Evolutionary conservation across 176 grass and related monocot genomes (phyloP), one percentile per base, ranked within the genome.

Genomic region (Pharus latifolius): DNA sequence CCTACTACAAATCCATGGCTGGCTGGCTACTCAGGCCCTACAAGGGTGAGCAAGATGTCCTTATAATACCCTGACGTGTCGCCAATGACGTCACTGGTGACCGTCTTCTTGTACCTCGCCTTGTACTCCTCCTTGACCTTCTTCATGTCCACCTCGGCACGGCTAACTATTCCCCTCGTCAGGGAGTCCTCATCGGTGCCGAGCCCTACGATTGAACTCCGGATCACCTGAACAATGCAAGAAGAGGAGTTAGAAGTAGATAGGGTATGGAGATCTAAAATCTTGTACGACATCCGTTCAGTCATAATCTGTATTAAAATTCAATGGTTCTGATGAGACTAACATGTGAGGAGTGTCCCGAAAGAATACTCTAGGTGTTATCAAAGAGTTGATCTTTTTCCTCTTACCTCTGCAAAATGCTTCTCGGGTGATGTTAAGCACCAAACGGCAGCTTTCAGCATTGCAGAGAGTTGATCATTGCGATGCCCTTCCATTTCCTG

Each of bases 361-460:
- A n/a, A n/a, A n/a, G n/a, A n/a, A n/a, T n/a, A n/a, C n/a, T n/a
- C n/a, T n/a, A n/a, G n/a, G n/a, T n/a, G n/a, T n/a, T n/a, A n/a
- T n/a, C n/a, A n/a, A n/a, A n/a, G n/a, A n/a, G n/a, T n/a, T n/a
- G n/a, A n/a, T n/a, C n/a, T n/a, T n/a, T n/a, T n/a, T n/a, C n/a
- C n/a, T n/a, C 32, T 75, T 73, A 93, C 90, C 89, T 98, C 84
- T 2, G 95, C 75, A 27, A 91, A 98, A 42, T 93, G 90, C 64
- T 86, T 98, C 69, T 93, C 90, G 10, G 95, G 95, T 22, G 84
- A 83, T 10, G 65, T 73, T 47, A 94, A n/a, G 81, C 95, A 98
- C 84, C 74, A 75, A 7, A 93, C 60, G 9, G 80, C 95, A 17
- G 74, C 71, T 69, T 85, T 93, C 58, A 93, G 79, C 84, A 86